These are phyloP conservation scores for Phytophthora gonapodyides DNA, from an alignment of 352 stramenopile species.

Conservation along the genomic window DNA sequence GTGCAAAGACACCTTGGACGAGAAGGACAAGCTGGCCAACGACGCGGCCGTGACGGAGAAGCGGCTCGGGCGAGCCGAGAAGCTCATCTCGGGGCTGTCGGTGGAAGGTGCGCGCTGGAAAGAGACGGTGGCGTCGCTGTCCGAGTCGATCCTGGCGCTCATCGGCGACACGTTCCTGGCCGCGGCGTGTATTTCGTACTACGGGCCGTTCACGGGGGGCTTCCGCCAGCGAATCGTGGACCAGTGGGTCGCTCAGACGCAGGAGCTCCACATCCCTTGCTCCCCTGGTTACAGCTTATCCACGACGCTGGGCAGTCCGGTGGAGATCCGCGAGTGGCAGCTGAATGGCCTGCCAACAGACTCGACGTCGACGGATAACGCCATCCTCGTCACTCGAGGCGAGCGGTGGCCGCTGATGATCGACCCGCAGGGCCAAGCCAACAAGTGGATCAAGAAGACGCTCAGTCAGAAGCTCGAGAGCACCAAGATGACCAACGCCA, in stretches of 20 bases:
- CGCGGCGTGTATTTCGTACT: slow-evolving; percentile 94
- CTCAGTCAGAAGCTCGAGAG: slow-evolving; percentile 65
- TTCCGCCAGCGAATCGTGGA: slow-evolving; percentile 84
- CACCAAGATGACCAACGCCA: slow-evolving; percentile 92
- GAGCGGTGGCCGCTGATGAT: slow-evolving; percentile 96
- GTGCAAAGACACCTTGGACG: slow-evolving; percentile 89
- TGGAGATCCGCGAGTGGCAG: slow-evolving; percentile 94
- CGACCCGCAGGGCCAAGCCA: slow-evolving; percentile 93
- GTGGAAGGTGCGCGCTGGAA: slow-evolving; percentile 94
- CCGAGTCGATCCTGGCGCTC: slow-evolving; percentile 74
- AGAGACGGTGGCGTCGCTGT: slow-evolving; percentile 82
- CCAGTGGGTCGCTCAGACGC: slow-evolving; percentile 70
- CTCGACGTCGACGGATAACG: slow-evolving; percentile 92
- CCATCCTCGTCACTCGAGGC: slow-evolving; percentile 90
- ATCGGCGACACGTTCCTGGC: slow-evolving; percentile 94
- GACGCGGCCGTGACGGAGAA: slow-evolving; percentile 90
- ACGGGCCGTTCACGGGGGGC: slow-evolving; percentile 91
- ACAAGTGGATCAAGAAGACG: slow-evolving; percentile 95
- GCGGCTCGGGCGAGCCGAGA: slow-evolving; percentile 89
- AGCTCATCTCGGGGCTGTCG: slow-evolving; percentile 90
- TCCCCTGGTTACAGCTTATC: slow-evolving; percentile 74
- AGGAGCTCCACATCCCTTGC: slow-evolving; percentile 73
- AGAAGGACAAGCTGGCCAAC: slow-evolving; percentile 91
- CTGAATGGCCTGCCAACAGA: slow-evolving; percentile 92
- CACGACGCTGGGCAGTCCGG: slow-evolving; percentile 83